Percentiles rank a stretch among this genome's conserved stretches.
These are phyloP conservation scores for Vickermania spadyakhi DNA, from an alignment of 208 protist species.

Conservation along the genomic window DNA sequence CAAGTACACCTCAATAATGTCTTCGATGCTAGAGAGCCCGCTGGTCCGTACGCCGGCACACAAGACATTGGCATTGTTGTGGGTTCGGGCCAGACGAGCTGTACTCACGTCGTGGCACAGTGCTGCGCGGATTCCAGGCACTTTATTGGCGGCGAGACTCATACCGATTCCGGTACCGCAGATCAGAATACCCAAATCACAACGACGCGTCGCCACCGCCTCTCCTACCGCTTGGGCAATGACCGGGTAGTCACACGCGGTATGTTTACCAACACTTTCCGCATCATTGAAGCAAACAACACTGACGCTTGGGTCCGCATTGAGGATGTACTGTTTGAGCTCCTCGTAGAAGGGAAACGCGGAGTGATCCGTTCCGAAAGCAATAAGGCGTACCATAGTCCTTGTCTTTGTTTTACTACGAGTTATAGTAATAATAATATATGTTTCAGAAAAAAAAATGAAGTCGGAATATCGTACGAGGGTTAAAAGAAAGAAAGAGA, in stretches of 20 bases:
- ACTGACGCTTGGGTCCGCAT: slow-evolving; percentile 27
- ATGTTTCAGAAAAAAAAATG: slow-evolving; percentile 1
- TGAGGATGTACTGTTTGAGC: slow-evolving; percentile 51
- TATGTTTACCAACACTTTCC: background rate
- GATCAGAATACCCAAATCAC: slow-evolving; percentile 74
- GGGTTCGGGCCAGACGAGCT: slow-evolving; percentile 64
- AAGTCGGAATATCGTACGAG: too few relatives aligned
- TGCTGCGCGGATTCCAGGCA: slow-evolving; percentile 84
- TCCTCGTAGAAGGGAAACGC: slow-evolving; percentile 22
- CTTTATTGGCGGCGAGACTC: slow-evolving; percentile 93
- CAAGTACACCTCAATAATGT: slow-evolving; percentile 86
- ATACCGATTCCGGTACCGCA: slow-evolving; percentile 95
- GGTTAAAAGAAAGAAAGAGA: too few relatives aligned
- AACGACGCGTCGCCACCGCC: slow-evolving; percentile 47
- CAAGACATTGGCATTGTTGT: slow-evolving; percentile 93
- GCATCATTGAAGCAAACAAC: slow-evolving; percentile 45
- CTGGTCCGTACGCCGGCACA: slow-evolving; percentile 80
- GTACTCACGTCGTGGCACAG: slow-evolving; percentile 92
- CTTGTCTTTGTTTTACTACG: too few relatives aligned
- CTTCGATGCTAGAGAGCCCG: slow-evolving; percentile 72
- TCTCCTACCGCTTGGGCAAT: slow-evolving; percentile 61
- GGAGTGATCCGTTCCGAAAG: slow-evolving; percentile 86
- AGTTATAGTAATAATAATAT: background rate
- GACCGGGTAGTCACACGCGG: slow-evolving; percentile 88
- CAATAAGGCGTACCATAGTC: slow-evolving; percentile 25